These are phyloP conservation scores for Agrocybe chaxingu DNA, from an alignment of 768 basidiomycete genomes.

Conservation along the genomic window DNA sequence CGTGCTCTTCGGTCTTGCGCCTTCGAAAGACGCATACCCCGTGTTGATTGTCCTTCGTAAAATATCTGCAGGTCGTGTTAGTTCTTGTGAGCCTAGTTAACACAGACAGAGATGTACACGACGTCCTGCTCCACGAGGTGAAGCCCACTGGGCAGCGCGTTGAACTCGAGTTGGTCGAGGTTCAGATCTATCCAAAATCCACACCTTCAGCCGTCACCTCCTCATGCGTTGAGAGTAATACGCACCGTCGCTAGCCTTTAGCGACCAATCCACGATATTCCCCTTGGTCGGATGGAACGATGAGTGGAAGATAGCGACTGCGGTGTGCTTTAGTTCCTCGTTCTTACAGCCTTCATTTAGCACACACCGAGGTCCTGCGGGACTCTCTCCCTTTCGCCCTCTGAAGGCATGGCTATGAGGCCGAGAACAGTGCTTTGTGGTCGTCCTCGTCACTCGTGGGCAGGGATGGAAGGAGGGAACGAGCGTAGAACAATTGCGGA, in stretches of 20 bases:
- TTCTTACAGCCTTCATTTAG: neutral
- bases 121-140: conserved; percentile 79
- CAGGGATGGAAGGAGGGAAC: neutral
- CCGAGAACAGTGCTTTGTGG: no score
- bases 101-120: conserved; percentile 46
- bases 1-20: conserved; percentile 62
- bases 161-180: conserved; percentile 76
- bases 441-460: neutral
- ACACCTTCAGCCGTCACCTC: neutral
- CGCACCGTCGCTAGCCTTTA: conserved; percentile 68
- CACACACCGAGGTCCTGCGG: conserved; percentile 57
- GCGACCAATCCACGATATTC: conserved; percentile 76
- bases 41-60: conserved; percentile 63
- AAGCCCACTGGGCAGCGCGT: conserved; percentile 75
- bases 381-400: conserved; percentile 17
- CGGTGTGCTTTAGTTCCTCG: neutral
- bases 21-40: conserved; percentile 77
- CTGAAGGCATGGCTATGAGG: no score
- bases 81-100: neutral
- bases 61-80: conserved; percentile 46
- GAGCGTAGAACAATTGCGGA: no score
- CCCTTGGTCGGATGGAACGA: conserved; percentile 85
- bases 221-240: neutral
- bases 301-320: conserved; percentile 81
- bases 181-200: conserved; percentile 45